A percentile compares a stretch with the other conserved stretches of the same genome.
These are phyloP conservation scores for Cercospora sp. DNA, from an alignment of 2,329 filamentous ascomycete genomes.

Conservation along the genomic window DNA sequence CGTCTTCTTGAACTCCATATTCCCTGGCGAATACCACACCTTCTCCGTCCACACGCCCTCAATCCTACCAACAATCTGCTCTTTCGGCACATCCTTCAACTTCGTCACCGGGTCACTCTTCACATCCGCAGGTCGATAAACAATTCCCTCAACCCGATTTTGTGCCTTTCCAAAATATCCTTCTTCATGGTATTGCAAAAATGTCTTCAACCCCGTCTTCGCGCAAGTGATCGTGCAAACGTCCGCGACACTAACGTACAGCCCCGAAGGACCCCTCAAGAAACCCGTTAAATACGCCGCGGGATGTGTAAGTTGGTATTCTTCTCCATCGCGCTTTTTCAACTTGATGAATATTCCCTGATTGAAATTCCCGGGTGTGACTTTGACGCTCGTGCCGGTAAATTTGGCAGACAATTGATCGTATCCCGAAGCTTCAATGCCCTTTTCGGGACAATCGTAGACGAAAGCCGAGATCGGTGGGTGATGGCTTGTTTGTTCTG, in stretches of 20 bases:
- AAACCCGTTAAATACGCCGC: constrained; percentile 89
- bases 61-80: constrained; percentile 78
- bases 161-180: constrained; percentile 91
- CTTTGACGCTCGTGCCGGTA: constrained; percentile 90
- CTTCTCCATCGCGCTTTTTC: constrained; percentile 76
- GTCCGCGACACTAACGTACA: constrained; percentile 88
- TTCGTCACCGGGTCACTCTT: constrained; percentile 77
- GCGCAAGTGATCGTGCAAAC: constrained; percentile 84
- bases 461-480: constrained; percentile 96
- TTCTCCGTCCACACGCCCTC: constrained; percentile 82
- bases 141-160: constrained; percentile 85
- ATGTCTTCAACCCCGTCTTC: constrained; percentile 87
- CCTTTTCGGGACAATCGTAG: constrained; percentile 87
- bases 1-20: constrained; percentile 48
- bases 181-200: constrained; percentile 90
- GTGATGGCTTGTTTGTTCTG: constrained; percentile 97
- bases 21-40: constrained; percentile 60
- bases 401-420: constrained; percentile 98
- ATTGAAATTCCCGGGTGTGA: constrained; percentile 89
- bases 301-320: constrained; percentile 93
- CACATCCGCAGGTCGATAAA: constrained; percentile 82
- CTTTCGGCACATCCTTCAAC: constrained; percentile 83
- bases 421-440: constrained; percentile 82
- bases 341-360: constrained; percentile 92
- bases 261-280: constrained; percentile 67